Evolutionary conservation across 495 filamentous ascomycete species (phyloP).

Genomic region (Talaromyces proteolyticus): DNA sequence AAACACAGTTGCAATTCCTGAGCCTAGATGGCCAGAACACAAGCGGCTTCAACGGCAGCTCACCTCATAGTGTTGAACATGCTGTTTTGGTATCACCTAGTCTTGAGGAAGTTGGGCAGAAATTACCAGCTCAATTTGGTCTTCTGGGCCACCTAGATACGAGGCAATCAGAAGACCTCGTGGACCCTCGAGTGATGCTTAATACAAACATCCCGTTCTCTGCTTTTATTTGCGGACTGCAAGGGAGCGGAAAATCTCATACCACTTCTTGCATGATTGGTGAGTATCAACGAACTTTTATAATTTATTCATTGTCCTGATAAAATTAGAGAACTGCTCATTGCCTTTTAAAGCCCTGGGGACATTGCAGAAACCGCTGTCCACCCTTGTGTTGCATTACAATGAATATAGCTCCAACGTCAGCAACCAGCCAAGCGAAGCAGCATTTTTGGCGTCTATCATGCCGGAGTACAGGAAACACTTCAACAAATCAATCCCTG

Average conservation of each 20-base stretch:
- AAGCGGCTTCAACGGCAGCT: not conserved
- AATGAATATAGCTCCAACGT: slow-evolving; percentile 49
- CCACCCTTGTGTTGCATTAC: slow-evolving; percentile 64
- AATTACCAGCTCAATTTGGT: slow-evolving; percentile 16
- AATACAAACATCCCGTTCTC: slow-evolving; percentile 59
- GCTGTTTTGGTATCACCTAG: slow-evolving; percentile 13
- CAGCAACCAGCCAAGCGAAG: slow-evolving; percentile 54
- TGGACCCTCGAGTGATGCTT: slow-evolving; percentile 15
- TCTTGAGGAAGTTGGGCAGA: slow-evolving; percentile 6
- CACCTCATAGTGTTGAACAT: slow-evolving; percentile 7
- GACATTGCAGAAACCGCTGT: slow-evolving; percentile 39
- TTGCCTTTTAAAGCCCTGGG: slow-evolving; percentile 25
- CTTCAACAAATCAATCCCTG: slow-evolving; percentile 33
- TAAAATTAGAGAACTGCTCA: slow-evolving; percentile 49
- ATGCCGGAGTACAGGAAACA: slow-evolving; percentile 17
- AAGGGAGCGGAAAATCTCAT: slow-evolving; percentile 66
- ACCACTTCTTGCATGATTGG: slow-evolving; percentile 54
- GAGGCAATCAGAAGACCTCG: slow-evolving; percentile 1
- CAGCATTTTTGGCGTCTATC: slow-evolving; percentile 53
- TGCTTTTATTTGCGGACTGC: slow-evolving; percentile 63
- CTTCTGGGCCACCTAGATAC: slow-evolving; percentile 12
- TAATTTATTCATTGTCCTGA: too few species aligned
- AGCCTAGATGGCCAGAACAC: slow-evolving; percentile 5
- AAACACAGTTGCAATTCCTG: slow-evolving; percentile 12
- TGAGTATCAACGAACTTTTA: not conserved